Evolutionary conservation across 2,329 filamentous ascomycete species (phyloP), one percentile per base, ranked within the genome.

Genomic region (Colletotrichum scovillei): DNA sequence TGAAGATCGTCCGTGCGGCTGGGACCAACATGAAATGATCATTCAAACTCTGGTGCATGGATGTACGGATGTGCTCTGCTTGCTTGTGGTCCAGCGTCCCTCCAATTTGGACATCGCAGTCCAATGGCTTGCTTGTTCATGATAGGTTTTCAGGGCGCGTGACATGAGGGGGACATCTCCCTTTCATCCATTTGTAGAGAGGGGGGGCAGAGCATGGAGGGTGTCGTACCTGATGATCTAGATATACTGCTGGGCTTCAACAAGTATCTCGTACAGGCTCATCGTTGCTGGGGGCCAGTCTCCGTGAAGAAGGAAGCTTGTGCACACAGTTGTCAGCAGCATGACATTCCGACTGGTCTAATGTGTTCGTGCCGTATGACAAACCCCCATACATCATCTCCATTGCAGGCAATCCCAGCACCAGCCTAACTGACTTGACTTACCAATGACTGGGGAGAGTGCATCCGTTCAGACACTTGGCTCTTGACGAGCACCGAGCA

Each of bases 1-100:
- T 69, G 42, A 64, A 70, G 53, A 69, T 63, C 60, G 55, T 60
- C 66, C 59, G 66, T 65, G 67, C 66, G 42, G 46, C 32, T 56
- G 38, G 9, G 55, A 68, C n/a, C 28, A 24, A 35, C n/a, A 11
- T 11, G 24, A 42, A 22, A 42, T 59, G 38, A 72, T 35, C 35
- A 55, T 28, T 42, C 11, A 62, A 38, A 22, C n/a, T 11, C 24
- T 28, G 32, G 38, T 32, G 35, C 49, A 30, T 14, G n/a, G 35
- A 14, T n/a, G 26, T 55, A 11, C 38, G 28, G 6, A 64, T 26
- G 19, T 30, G 14, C 14, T 42, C 24, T 22, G 8, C 22, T 16
- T 26, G n/a, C 49, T 26, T 19, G 4, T 28, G 19, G 30, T 28
- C 49, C 46, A 38, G n/a, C 30, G 62, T 38, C 19, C 22, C 62